Percentiles rank a stretch among this genome's conserved stretches.
These are phyloP conservation scores for Pythium apleroticum DNA, from an alignment of 352 stramenopile genomes.

Conservation along the genomic window DNA sequence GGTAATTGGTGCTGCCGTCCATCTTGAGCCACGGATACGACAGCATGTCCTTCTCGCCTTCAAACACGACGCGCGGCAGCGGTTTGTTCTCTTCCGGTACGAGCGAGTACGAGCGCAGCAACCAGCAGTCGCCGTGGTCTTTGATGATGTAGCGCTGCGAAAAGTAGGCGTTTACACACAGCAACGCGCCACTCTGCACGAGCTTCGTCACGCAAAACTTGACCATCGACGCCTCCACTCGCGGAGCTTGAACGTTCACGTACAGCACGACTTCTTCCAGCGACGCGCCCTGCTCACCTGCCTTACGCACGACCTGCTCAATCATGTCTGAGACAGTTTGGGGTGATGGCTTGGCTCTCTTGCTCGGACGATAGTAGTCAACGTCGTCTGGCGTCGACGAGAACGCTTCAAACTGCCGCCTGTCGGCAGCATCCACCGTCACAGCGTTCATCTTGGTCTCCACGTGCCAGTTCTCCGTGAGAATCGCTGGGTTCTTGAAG, in stretches of 20 bases:
- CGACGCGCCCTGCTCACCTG: slow-evolving; percentile 17
- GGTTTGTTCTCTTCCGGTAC: slow-evolving; percentile 22
- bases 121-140: slow-evolving; percentile 65
- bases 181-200: slow-evolving; percentile 49
- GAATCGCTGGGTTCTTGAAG: slow-evolving; percentile 52
- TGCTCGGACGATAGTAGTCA: slow-evolving; percentile 10
- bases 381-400: slow-evolving; percentile 33
- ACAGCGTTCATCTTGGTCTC: slow-evolving; percentile 63
- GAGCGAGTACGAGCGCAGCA: slow-evolving; percentile 67
- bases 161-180: slow-evolving; percentile 73
- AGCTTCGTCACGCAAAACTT: slow-evolving; percentile 41
- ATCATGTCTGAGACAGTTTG: not conserved
- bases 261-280: slow-evolving; percentile 11
- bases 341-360: slow-evolving; percentile 6
- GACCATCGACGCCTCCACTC: not conserved
- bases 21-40: slow-evolving; percentile 85
- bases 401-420: slow-evolving; percentile 54
- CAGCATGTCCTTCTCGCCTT: slow-evolving; percentile 75
- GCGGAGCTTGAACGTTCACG: not conserved
- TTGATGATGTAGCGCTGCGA: slow-evolving; percentile 66
- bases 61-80: slow-evolving; percentile 48
- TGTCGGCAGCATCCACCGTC: slow-evolving; percentile 37
- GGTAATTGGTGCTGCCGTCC: slow-evolving; percentile 71
- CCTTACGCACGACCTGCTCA: slow-evolving; percentile 11
- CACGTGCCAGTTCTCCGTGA: slow-evolving; percentile 74